These are phyloP conservation scores for Eucalyptus globulus DNA, from an alignment of 345 rosid genomes.

Conservation along the genomic window DNA sequence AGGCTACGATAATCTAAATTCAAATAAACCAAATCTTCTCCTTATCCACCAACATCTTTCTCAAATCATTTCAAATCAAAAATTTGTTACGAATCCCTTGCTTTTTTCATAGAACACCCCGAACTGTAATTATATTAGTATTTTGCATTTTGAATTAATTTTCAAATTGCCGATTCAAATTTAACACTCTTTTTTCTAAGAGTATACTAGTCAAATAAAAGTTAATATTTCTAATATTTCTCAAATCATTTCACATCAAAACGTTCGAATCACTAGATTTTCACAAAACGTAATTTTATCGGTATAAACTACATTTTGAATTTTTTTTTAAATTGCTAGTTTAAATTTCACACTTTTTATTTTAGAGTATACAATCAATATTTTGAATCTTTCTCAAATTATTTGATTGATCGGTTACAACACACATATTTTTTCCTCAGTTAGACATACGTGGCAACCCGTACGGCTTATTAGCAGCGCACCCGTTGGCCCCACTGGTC, in stretches of 20 bases:
- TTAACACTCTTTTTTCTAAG: not conserved
- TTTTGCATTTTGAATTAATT: not conserved
- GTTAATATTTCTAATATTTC: not conserved
- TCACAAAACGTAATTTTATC: not conserved
- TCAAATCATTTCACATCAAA: not conserved
- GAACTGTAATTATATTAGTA: not conserved
- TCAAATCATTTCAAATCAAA: not conserved
- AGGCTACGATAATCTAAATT: not conserved
- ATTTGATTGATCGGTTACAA: not conserved
- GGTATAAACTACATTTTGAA: not conserved
- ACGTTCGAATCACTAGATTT: not conserved
- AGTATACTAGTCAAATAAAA: not conserved
- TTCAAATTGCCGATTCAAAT: not conserved
- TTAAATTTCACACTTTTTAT: not conserved
- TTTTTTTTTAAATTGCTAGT: not conserved
- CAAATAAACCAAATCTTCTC: not conserved
- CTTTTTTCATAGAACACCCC: not conserved
- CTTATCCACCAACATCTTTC: not conserved
- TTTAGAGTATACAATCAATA: not conserved
- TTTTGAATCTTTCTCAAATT: not conserved
- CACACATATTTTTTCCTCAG: conserved; percentile 6
- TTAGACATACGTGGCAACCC: conserved; percentile 71
- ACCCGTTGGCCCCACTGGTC: conserved; percentile 77
- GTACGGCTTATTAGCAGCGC: conserved; percentile 73
- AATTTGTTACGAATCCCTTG: not conserved